Conservation (phyloP, 768 basidiomycete species). For the Lactarius sanguifluus region DNA sequence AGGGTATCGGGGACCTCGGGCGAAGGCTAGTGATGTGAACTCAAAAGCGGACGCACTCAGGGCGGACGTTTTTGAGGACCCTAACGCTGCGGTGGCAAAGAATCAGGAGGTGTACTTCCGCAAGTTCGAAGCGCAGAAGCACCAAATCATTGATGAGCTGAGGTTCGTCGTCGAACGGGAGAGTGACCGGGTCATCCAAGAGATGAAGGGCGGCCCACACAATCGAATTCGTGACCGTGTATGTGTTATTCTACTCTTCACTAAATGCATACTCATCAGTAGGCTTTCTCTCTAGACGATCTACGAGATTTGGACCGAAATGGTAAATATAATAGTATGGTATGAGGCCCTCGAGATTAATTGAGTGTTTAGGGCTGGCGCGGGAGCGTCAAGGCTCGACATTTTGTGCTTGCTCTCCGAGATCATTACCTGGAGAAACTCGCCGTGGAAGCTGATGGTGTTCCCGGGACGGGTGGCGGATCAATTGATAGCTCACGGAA, state of each 20-base stretch:
- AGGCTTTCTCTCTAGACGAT: background rate
- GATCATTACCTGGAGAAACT: slow-evolving; percentile 36
- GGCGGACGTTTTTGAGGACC: no score
- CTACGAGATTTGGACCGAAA: slow-evolving; percentile 31
- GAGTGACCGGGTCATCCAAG: slow-evolving; percentile 19
- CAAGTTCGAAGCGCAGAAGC: background rate
- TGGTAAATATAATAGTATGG: slow-evolving; percentile 26
- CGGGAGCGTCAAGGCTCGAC: slow-evolving; percentile 26
- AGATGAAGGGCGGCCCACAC: slow-evolving; percentile 32
- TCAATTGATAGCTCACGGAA: background rate
- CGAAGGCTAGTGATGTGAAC: background rate
- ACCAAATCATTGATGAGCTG: background rate
- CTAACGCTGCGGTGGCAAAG: no score
- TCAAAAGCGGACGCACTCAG: no score
- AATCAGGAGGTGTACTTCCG: background rate
- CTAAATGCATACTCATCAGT: background rate
- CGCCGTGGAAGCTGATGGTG: background rate
- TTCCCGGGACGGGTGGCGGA: background rate
- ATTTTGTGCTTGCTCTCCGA: slow-evolving; percentile 33
- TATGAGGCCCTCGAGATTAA: background rate
- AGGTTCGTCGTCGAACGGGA: slow-evolving; percentile 26
- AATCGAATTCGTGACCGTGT: background rate
- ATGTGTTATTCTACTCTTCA: background rate
- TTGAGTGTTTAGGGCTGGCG: slow-evolving; percentile 26
- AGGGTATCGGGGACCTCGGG: background rate